Evolutionary conservation across 164 flowering plant genomes (phyloP).

Genomic region (Macadamia integrifolia): DNA sequence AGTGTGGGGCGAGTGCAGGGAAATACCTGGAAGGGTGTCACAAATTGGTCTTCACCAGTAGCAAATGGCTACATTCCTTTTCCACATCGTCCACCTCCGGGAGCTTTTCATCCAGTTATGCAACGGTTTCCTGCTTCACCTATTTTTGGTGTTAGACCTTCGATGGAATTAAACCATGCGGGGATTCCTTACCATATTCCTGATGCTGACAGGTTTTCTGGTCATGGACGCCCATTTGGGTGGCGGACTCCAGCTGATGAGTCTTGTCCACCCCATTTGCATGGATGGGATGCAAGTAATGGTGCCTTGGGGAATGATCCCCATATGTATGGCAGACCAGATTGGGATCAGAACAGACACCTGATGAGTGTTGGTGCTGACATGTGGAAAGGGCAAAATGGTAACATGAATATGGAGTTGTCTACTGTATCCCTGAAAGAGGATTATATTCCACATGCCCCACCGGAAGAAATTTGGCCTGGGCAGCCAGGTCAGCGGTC

Average conservation of each 20-base stretch:
- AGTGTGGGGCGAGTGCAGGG: conserved; percentile 50
- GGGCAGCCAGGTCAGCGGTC: conserved; percentile 26
- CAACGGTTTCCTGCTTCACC: conserved; percentile 66
- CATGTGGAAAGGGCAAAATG: conserved; percentile 62
- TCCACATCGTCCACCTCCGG: conserved; percentile 70
- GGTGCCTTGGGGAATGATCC: conserved; percentile 57
- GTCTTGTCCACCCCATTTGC: conserved; percentile 49
- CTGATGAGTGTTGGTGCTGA: conserved; percentile 39
- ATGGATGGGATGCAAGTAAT: conserved; percentile 77
- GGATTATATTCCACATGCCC: conserved; percentile 22
- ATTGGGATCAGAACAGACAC: conserved; percentile 67
- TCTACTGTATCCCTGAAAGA: conserved; percentile 34
- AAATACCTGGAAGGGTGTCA: conserved; percentile 70
- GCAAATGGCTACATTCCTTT: conserved; percentile 77
- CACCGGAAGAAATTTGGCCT: conserved; percentile 32
- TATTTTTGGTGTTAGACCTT: conserved; percentile 66
- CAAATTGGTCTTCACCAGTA: conserved; percentile 71
- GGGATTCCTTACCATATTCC: conserved; percentile 65
- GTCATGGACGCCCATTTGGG: conserved; percentile 66
- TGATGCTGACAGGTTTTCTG: conserved; percentile 65
- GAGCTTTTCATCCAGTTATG: conserved; percentile 58
- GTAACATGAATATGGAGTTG: conserved; percentile 35
- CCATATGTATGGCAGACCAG: conserved; percentile 52
- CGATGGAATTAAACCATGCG: conserved; percentile 61
- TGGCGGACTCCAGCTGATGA: conserved; percentile 74